Percentiles rank a stretch among this genome's conserved stretches.
phyloP scores from a whole-genome alignment of 495 filamentous ascomycete genomes.

The Neurospora pannonica region DNA sequence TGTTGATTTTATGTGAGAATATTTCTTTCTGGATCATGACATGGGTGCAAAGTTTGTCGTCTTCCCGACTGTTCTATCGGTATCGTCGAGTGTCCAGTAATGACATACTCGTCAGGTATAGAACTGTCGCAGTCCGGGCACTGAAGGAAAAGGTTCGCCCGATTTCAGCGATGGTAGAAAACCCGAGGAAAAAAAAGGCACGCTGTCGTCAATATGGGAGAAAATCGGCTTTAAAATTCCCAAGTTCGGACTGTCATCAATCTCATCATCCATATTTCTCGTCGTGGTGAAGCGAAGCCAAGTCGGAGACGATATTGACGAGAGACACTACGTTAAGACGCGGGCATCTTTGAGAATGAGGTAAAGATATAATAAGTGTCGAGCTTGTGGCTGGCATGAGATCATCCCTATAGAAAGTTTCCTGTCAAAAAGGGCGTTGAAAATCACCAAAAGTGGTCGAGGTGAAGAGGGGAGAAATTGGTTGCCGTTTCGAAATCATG shows the following conservation, averaged over 20 bases:
- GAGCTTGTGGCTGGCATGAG: not conserved
- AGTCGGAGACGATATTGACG: not conserved
- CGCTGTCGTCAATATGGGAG: not conserved
- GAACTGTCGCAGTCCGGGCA: not conserved
- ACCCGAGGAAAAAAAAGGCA: not conserved
- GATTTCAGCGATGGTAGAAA: not conserved
- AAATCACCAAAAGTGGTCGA: not conserved
- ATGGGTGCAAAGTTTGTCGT: not conserved
- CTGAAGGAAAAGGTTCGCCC: not conserved
- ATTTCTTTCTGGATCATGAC: not conserved
- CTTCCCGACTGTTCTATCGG: not conserved
- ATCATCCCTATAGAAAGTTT: not conserved
- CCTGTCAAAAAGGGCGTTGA: not conserved
- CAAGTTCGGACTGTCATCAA: not conserved
- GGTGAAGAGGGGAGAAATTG: not conserved
- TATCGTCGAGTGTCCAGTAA: not conserved
- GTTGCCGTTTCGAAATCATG: not conserved
- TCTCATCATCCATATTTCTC: not conserved
- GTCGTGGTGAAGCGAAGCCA: not conserved
- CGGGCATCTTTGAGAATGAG: not conserved
- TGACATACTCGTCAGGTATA: not conserved
- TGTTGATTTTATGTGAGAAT: not conserved
- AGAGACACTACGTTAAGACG: not conserved
- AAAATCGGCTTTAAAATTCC: not conserved
- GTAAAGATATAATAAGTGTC: not conserved